Evolutionary conservation across 208 protist genomes (phyloP).

Genomic region (Jaenimonas drosophilae): DNA sequence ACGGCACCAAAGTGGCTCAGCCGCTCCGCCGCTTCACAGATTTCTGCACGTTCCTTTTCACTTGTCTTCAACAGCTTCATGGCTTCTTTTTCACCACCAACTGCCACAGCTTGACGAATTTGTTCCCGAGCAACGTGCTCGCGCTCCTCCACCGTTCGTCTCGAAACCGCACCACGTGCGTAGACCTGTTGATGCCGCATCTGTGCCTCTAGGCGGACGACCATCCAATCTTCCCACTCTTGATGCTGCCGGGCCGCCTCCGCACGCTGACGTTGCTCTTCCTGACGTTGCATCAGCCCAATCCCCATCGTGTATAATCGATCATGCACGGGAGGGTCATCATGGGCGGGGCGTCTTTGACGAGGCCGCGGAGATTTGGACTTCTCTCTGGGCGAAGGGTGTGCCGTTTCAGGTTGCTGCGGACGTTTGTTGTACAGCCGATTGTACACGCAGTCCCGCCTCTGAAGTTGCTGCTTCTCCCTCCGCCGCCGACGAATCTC

Average conservation of each 20-base stretch:
- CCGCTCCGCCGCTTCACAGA: background rate
- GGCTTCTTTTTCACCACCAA: background rate
- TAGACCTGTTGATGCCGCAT: constrained; percentile 27
- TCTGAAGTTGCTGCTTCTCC: constrained; percentile 23
- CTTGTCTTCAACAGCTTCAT: background rate
- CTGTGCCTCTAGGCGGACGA: constrained; percentile 29
- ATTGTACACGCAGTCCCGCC: constrained; percentile 38
- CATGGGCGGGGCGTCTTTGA: background rate
- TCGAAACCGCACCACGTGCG: too few relatives aligned
- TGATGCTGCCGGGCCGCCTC: constrained; percentile 17
- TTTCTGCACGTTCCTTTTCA: background rate
- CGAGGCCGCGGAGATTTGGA: constrained; percentile 5
- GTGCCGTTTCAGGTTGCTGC: constrained; percentile 1
- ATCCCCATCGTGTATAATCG: constrained; percentile 39
- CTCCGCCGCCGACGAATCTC: constrained; percentile 18
- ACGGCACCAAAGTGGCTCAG: too few relatives aligned
- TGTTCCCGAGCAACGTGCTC: background rate
- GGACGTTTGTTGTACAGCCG: constrained; percentile 37
- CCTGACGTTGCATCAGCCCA: constrained; percentile 1
- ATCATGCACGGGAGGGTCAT: constrained; percentile 11
- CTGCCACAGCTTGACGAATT: background rate
- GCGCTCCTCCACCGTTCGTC: background rate
- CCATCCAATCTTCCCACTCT: constrained; percentile 47
- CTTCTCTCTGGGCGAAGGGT: constrained; percentile 1
- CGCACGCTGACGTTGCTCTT: constrained; percentile 10